Base-by-base conservation (phyloP, 306 rosid species). In the Quercus glauca region DNA sequence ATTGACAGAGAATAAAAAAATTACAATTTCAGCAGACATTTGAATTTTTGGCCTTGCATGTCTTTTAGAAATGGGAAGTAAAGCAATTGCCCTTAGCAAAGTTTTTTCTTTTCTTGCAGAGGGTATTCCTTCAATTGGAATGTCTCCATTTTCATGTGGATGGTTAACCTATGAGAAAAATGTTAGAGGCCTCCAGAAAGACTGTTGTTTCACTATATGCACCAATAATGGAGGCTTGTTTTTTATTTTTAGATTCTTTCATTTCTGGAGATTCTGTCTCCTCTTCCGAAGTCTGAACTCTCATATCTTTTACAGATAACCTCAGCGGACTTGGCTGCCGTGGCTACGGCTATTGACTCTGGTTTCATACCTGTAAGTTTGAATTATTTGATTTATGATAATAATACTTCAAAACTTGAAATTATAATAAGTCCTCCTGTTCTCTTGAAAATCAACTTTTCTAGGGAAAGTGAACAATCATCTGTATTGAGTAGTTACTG, bases 131-230 rank as follows among this genome's bases (percentile, higher is more conserved):
- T 92, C 99, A 28, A 68, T 88, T 78, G 99, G 97, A 81, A 85
- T 94, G 91, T 92, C 97, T 83, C 97, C 99, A 81, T 91, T 92
- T 88, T 84, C 99, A 15, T 90, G 95, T 87, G 97, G 99, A 83
- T 94, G 97, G 99, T 71, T 81, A 75, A 94, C 97, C 71, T 70
- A 78, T 25, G 83, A 85, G 81, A 90, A 90, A 86, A 83, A 87
- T 79, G 97, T 92, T 37, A 85, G 95, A 73, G 65, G 33, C 78
- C 73, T 76, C 4, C 56, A 15, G 75, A 74, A 71, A 45, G 72
- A 81, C 63, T 67, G 37, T 35, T 74, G 65, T 76, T 56, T 20
- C 75, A 58, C 52, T 61, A 73, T 72, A 52, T 63, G 55, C 73
- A 53, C 49, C 74, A 60, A 81, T 10, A 29, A 45, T 56, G 74